phyloP scores from a whole-genome alignment of 108 stramenopile species.

The Thalassiosira profunda region DNA sequence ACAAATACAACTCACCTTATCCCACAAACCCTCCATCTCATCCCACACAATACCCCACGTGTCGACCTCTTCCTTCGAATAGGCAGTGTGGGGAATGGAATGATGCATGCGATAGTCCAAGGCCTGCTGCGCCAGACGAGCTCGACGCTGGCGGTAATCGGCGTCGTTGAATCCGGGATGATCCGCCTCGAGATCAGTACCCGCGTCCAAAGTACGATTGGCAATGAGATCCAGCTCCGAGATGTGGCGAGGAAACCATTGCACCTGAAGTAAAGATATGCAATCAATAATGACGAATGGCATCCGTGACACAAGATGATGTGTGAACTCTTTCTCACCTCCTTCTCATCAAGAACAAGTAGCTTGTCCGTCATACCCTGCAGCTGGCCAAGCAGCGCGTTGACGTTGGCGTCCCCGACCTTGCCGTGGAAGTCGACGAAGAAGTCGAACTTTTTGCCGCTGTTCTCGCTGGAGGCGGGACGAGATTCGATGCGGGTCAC shows the following conservation, averaged over 20 bases:
- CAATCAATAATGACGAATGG: slow-evolving; percentile 14
- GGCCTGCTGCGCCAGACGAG: slow-evolving; percentile 72
- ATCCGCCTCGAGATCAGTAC: slow-evolving; percentile 79
- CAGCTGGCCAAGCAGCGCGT: slow-evolving; percentile 62
- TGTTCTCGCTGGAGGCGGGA: slow-evolving; percentile 38
- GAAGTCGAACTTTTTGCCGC: slow-evolving; percentile 71
- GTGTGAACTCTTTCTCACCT: too few relatives aligned
- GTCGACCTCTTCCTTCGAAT: slow-evolving; percentile 88
- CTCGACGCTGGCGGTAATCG: slow-evolving; percentile 85
- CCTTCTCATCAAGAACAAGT: slow-evolving; percentile 85
- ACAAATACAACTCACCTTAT: slow-evolving; percentile 35
- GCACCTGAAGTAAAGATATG: slow-evolving; percentile 32
- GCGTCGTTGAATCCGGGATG: slow-evolving; percentile 94
- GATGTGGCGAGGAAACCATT: slow-evolving; percentile 95
- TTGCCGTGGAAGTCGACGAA: slow-evolving; percentile 84
- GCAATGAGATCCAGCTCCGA: slow-evolving; percentile 94
- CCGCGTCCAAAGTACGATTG: slow-evolving; percentile 89
- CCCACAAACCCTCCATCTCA: slow-evolving; percentile 80
- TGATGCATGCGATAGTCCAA: slow-evolving; percentile 71
- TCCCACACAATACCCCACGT: slow-evolving; percentile 96
- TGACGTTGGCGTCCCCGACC: slow-evolving; percentile 56
- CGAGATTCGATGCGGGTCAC: slow-evolving; percentile 92
- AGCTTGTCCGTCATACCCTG: slow-evolving; percentile 64
- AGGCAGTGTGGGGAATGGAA: slow-evolving; percentile 86
- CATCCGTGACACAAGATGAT: too few relatives aligned